phyloP scores from a whole-genome alignment of 2,329 filamentous ascomycete genomes.

The Didymella lethalis region DNA sequence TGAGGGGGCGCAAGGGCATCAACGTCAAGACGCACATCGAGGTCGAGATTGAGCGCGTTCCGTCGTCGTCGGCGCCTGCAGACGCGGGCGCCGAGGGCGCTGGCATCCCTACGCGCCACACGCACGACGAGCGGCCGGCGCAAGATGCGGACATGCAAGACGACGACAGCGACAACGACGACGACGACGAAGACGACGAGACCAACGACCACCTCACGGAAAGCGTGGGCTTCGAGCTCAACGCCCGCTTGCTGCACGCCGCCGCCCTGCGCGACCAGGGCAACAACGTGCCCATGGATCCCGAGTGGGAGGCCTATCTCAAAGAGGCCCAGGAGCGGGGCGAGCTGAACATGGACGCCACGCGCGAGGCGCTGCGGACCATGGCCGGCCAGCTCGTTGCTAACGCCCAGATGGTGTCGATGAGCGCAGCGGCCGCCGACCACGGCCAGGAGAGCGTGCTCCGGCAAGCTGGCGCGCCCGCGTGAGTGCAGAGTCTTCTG shows the following conservation, averaged over 20 bases:
- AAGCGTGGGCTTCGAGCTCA: constrained; percentile 67
- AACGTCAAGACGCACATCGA: constrained; percentile 55
- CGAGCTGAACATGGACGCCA: constrained; percentile 48
- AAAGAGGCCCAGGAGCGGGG: constrained; percentile 74
- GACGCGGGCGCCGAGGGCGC: constrained; percentile 38
- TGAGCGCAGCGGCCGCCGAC: constrained; percentile 16
- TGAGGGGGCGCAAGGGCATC: constrained; percentile 36
- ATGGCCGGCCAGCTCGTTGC: constrained; percentile 43
- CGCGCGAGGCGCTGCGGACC: constrained; percentile 40
- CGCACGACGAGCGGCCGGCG: constrained; percentile 25
- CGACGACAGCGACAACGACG: constrained; percentile 52
- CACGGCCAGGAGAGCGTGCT: constrained; percentile 1
- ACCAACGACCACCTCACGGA: constrained; percentile 45
- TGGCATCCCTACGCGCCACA: background rate
- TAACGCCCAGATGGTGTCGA: constrained; percentile 30
- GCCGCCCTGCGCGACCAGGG: constrained; percentile 70
- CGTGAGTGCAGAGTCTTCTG: constrained; percentile 5
- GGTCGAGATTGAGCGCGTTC: constrained; percentile 50
- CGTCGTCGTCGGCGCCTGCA: constrained; percentile 4
- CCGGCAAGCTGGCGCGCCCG: constrained; percentile 22
- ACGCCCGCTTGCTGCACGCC: constrained; percentile 70
- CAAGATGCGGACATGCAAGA: background rate
- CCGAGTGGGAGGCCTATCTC: constrained; percentile 78
- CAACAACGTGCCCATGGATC: constrained; percentile 68
- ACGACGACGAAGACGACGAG: constrained; percentile 21